Percentiles rank a stretch among this genome's conserved stretches.
Evolutionary conservation across 2,329 filamentous ascomycete species (phyloP).

Genomic region (Cercospora janseana): DNA sequence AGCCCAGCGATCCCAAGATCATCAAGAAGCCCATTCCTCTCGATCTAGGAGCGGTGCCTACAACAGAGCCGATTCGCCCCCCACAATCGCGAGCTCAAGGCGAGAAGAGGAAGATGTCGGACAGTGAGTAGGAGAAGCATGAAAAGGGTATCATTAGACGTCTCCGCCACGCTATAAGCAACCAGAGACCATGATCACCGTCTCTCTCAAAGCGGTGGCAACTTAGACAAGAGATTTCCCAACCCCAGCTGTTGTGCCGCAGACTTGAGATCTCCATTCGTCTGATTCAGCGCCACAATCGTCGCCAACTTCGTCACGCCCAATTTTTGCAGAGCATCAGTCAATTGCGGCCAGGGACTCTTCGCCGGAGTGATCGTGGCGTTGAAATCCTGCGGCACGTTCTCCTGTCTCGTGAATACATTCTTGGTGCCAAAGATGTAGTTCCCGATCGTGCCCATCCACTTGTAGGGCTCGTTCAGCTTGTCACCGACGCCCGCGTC

Average conservation of each 20-base stretch:
- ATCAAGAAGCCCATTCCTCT: not conserved
- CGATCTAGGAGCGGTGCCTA: not conserved
- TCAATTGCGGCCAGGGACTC: conserved; percentile 26
- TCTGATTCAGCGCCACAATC: conserved; percentile 23
- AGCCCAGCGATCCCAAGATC: no score
- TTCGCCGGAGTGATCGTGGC: conserved; percentile 15
- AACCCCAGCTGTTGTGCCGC: conserved; percentile 5
- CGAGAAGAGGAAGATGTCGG: conserved; percentile 8
- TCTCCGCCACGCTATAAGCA: not conserved
- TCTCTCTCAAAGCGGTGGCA: not conserved
- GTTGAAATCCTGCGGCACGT: conserved; percentile 12
- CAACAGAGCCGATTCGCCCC: conserved; percentile 7
- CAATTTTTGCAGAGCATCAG: conserved; percentile 16
- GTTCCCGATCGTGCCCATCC: conserved; percentile 22
- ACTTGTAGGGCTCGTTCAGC: conserved; percentile 22
- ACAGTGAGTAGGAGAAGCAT: not conserved
- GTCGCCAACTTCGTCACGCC: conserved; percentile 16
- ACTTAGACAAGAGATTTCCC: not conserved
- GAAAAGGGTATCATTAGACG: conserved; percentile 2
- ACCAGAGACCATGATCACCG: no score
- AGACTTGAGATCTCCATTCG: conserved; percentile 16
- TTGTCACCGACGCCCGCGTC: conserved; percentile 26
- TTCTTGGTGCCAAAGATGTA: conserved; percentile 18
- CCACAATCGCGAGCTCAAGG: conserved; percentile 3
- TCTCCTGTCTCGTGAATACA: conserved; percentile 14